A percentile compares a stretch with the other conserved stretches of the same genome.
These are phyloP conservation scores for Naegleria lovaniensis DNA, from an alignment of 208 protist genomes.

Conservation along the genomic window DNA sequence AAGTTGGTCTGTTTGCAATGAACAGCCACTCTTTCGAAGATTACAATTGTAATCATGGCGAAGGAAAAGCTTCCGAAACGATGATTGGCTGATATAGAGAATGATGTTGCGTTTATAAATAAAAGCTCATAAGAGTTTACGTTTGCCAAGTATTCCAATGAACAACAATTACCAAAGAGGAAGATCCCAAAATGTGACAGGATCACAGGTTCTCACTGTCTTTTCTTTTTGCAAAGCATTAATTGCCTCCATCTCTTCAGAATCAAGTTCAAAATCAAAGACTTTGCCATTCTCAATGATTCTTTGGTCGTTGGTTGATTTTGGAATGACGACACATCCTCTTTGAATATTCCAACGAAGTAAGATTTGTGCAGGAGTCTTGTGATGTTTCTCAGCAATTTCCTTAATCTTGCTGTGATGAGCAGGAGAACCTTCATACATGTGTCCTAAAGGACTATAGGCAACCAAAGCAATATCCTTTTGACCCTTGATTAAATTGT, in stretches of 20 bases:
- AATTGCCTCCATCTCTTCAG: constrained; percentile 2
- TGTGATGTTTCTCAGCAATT: constrained; percentile 29
- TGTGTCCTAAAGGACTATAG: not conserved
- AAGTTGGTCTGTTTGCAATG: no score
- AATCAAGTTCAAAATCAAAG: constrained; percentile 9
- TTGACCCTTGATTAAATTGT: not conserved
- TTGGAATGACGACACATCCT: constrained; percentile 68
- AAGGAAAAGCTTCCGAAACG: no score
- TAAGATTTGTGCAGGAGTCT: constrained; percentile 57
- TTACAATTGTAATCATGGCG: no score
- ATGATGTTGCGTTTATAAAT: no score
- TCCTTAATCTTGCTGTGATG: not conserved
- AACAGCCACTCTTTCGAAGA: no score
- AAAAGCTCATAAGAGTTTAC: no score
- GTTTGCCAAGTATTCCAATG: no score
- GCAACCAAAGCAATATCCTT: not conserved
- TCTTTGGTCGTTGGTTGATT: constrained; percentile 53
- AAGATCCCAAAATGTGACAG: not conserved
- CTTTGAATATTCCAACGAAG: constrained; percentile 61
- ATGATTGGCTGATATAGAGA: no score
- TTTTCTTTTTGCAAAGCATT: not conserved
- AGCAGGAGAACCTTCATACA: not conserved
- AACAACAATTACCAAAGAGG: not conserved
- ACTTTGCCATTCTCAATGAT: not conserved
- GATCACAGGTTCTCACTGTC: not conserved